These are phyloP conservation scores for Xylaria nigripes DNA, from an alignment of 495 filamentous ascomycete genomes.

Conservation along the genomic window DNA sequence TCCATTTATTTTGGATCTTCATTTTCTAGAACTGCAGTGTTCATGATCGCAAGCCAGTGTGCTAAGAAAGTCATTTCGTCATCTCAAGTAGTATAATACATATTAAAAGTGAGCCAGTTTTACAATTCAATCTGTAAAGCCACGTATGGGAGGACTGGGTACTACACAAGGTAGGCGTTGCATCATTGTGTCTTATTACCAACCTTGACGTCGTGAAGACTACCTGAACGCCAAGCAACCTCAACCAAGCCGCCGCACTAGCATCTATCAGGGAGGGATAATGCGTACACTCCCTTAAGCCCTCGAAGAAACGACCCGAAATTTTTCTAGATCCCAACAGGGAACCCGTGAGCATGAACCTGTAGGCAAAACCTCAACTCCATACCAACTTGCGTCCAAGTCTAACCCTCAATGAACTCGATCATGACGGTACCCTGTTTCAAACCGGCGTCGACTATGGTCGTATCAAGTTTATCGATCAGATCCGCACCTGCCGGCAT, in stretches of 20 bases:
- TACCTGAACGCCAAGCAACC: background rate
- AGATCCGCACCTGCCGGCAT: conserved; percentile 68
- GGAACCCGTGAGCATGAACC: background rate
- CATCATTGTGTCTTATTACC: background rate
- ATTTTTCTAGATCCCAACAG: background rate
- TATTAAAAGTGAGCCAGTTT: no score
- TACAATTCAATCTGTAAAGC: background rate
- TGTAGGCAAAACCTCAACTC: background rate
- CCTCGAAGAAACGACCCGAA: conserved; percentile 1
- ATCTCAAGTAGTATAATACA: no score
- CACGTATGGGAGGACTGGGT: background rate
- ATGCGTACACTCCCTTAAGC: background rate
- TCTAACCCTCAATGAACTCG: conserved; percentile 66
- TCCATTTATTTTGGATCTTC: no score
- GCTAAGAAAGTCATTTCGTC: no score
- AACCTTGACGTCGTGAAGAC: background rate
- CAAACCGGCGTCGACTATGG: conserved; percentile 73
- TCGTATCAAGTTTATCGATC: conserved; percentile 61
- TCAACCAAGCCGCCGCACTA: background rate
- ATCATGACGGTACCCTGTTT: conserved; percentile 91
- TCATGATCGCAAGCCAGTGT: no score
- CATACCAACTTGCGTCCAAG: background rate
- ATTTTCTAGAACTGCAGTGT: no score
- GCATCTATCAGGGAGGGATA: conserved; percentile 5
- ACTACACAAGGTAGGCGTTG: background rate